Percentiles rank a stretch among this genome's conserved stretches.
Evolutionary conservation across 108 stramenopile species (phyloP).

Genomic region (Nitzschia sp.): DNA sequence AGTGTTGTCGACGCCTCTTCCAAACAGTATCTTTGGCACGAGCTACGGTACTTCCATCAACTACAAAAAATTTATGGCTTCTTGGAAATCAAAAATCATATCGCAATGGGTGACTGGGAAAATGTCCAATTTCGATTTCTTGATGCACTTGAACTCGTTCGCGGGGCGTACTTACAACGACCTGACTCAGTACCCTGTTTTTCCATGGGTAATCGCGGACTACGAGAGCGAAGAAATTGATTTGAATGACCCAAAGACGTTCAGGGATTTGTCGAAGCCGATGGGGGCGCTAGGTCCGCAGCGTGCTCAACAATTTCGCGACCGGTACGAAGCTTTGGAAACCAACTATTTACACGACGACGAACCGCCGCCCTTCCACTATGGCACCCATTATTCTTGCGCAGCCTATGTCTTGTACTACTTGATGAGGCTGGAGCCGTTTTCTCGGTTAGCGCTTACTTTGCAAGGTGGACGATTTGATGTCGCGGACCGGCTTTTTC

Average conservation of each 20-base stretch:
- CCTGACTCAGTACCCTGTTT: slow-evolving; percentile 97
- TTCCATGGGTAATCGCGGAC: slow-evolving; percentile 98
- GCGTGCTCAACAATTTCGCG: slow-evolving; percentile 89
- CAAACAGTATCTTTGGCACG: slow-evolving; percentile 82
- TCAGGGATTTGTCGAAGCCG: slow-evolving; percentile 94
- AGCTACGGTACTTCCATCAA: slow-evolving; percentile 71
- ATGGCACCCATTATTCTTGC: slow-evolving; percentile 97
- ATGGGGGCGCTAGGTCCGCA: slow-evolving; percentile 90
- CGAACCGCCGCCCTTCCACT: slow-evolving; percentile 95
- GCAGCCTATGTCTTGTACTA: slow-evolving; percentile 96
- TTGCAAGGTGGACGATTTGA: slow-evolving; percentile 97
- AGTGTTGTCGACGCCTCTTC: slow-evolving; percentile 67
- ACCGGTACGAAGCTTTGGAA: slow-evolving; percentile 89
- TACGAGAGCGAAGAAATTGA: slow-evolving; percentile 94
- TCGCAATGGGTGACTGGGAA: slow-evolving; percentile 85
- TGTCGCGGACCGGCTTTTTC: slow-evolving; percentile 96
- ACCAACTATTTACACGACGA: slow-evolving; percentile 72
- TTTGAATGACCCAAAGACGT: slow-evolving; percentile 85
- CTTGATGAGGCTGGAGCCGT: slow-evolving; percentile 95
- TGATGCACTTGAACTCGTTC: slow-evolving; percentile 96
- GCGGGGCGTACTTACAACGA: slow-evolving; percentile 97
- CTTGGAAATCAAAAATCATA: slow-evolving; percentile 76
- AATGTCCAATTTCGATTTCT: slow-evolving; percentile 98
- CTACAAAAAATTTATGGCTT: slow-evolving; percentile 89
- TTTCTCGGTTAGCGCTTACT: slow-evolving; percentile 86